Evolutionary conservation across 768 basidiomycete species (phyloP).

Genomic region (Grammothele lineata): DNA sequence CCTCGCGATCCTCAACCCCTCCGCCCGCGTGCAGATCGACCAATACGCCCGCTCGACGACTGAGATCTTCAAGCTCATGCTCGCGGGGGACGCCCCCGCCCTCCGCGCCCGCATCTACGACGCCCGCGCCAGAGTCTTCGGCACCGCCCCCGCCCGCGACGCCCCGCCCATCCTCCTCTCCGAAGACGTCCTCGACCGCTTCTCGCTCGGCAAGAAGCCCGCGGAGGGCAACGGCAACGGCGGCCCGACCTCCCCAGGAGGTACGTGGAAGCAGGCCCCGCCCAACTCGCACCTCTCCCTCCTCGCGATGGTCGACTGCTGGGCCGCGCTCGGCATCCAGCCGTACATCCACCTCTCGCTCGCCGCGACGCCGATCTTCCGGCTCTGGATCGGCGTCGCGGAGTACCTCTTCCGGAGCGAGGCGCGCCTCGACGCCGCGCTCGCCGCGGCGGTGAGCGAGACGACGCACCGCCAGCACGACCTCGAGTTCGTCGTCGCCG

Average conservation of each 20-base stretch:
- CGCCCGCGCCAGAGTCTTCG: constrained; percentile 74
- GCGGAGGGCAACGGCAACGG: constrained; percentile 1
- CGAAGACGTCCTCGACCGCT: constrained; percentile 83
- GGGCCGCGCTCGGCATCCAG: constrained; percentile 82
- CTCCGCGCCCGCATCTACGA: constrained; percentile 71
- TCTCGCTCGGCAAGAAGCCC: constrained; percentile 62
- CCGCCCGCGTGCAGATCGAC: constrained; percentile 82
- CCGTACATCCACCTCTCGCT: constrained; percentile 90
- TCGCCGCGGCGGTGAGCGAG: constrained; percentile 73
- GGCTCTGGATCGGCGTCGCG: constrained; percentile 94
- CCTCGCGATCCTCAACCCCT: constrained; percentile 95
- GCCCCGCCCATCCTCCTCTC: constrained; percentile 69
- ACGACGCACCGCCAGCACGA: constrained; percentile 84
- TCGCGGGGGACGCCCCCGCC: constrained; percentile 47
- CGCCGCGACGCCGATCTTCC: constrained; percentile 94
- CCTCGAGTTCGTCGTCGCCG: constrained; percentile 90
- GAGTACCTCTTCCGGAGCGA: constrained; percentile 87
- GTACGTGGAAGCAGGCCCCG: too few relatives aligned
- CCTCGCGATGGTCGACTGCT: constrained; percentile 98
- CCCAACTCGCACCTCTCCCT: constrained; percentile 89
- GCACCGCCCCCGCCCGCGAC: constrained; percentile 10
- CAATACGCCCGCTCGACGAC: constrained; percentile 84
- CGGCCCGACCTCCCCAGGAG: background rate
- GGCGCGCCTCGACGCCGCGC: constrained; percentile 57
- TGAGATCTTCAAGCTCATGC: constrained; percentile 95